Evolutionary conservation across 805 yeast species (phyloP).

Genomic region (Monosporozyma siamensis): DNA sequence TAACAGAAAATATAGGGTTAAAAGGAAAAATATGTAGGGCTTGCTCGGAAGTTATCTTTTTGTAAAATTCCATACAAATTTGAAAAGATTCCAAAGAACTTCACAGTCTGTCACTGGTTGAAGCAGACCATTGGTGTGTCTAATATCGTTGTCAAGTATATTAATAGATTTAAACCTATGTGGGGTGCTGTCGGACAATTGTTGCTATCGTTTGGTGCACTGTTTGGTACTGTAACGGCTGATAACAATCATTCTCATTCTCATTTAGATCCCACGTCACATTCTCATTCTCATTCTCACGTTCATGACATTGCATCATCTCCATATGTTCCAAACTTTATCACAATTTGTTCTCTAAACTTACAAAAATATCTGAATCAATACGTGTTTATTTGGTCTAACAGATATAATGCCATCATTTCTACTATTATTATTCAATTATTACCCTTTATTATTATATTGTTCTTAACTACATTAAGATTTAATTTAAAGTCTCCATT

Average conservation of each 20-base stretch:
- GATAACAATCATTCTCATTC: background rate
- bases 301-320: conserved; percentile 2
- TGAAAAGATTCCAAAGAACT: too few relatives aligned
- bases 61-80: too few relatives aligned
- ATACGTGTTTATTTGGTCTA: conserved; percentile 21
- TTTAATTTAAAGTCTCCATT: background rate
- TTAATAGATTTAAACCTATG: too few relatives aligned
- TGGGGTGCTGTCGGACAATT: background rate
- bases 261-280: background rate
- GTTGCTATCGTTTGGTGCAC: too few relatives aligned
- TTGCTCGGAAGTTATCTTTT: too few relatives aligned
- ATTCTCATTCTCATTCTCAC: conserved; percentile 1
- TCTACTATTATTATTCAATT: conserved; percentile 59
- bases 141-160: too few relatives aligned
- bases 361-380: conserved; percentile 6
- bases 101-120: too few relatives aligned
- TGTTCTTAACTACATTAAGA: background rate
- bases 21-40: too few relatives aligned
- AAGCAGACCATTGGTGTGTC: too few relatives aligned
- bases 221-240: too few relatives aligned
- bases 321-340: conserved; percentile 1
- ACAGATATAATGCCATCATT: conserved; percentile 52
- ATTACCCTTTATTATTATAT: conserved; percentile 50
- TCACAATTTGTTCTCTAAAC: background rate
- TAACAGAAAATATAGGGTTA: too few relatives aligned